Base-by-base conservation (phyloP, 805 yeast genomes). In the Teunomyces lycoperdinae region DNA sequence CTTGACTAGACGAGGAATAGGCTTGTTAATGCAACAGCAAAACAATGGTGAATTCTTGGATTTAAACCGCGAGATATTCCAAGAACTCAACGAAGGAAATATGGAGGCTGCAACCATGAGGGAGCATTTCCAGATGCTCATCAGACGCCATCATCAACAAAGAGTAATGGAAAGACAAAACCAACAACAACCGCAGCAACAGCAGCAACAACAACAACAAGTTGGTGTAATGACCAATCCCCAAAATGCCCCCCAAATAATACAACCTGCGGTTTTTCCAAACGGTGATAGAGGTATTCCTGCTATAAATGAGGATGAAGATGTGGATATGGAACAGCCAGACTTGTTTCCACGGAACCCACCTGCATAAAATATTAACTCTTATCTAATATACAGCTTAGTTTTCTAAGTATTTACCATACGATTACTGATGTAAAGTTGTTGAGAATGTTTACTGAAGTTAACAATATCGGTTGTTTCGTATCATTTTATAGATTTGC, bases 181-280 rank as follows among this genome's bases (percentile, higher is more conserved):
- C 31, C 48, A 32, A 20, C 48, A 46, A 20, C 48, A 45, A 29
- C 49, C 50, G 41, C 45, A 31, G 41, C 58, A 38, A 39, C 52
- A 29, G 30, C 48, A 44, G 31, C 49, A 51, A 38, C 45, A 31
- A 40, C 58, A 38, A 41, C 52, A 29, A 34, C 44, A 42, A 17
- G 17, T 17, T 4, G 35, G 36, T 8, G 30, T 17, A 9, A 24
- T 9, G 14, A 26, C 29, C 16, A 58, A 59, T 38, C 65, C 62
- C 4, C 63, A 60, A 13, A 62, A 71, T 54, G 76, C 76, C 3
- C 77, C 77, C 1, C 76, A 70, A 35, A 67, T 71, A 9, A 54
- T 56, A 13, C 77, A 71, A 50, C 74, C 73, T 5, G 68, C 76
- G 11, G 73, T 73, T 3, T 73, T 73, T 47, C 68, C 73, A 17